phyloP scores from a whole-genome alignment of 441 rosid species.

The Eutrema salsugineum region DNA sequence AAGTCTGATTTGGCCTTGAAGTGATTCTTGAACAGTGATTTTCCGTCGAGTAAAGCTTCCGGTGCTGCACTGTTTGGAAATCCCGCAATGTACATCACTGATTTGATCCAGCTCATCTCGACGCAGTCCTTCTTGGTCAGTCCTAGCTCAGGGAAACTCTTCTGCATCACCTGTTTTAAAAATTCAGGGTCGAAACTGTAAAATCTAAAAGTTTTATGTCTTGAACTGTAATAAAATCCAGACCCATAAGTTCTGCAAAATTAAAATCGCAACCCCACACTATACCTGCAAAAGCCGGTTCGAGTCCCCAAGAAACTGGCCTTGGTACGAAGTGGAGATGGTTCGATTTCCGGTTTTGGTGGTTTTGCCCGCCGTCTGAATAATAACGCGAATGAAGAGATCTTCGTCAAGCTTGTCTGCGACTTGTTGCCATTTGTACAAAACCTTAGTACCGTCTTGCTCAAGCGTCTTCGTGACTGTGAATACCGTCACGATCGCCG shows the following conservation, averaged over 20 bases:
- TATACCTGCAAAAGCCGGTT: constrained; percentile 19
- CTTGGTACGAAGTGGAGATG: constrained; percentile 19
- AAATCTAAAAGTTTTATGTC: neutral
- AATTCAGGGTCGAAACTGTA: neutral
- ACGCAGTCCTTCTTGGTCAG: constrained; percentile 24
- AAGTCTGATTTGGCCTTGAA: constrained; percentile 45
- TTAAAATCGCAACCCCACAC: neutral
- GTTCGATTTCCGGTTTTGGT: constrained; percentile 13
- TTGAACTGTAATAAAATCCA: neutral
- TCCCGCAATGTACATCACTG: constrained; percentile 33
- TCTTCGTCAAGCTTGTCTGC: constrained; percentile 34
- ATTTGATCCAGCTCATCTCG: constrained; percentile 33
- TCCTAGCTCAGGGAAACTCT: constrained; percentile 41
- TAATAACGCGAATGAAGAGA: constrained; percentile 26
- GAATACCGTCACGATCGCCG: constrained; percentile 31
- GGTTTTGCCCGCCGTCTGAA: neutral
- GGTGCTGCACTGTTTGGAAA: constrained; percentile 29
- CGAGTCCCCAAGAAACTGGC: constrained; percentile 34
- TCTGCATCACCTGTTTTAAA: constrained; percentile 25
- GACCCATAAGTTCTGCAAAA: neutral
- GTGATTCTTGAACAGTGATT: constrained; percentile 30
- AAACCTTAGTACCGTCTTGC: constrained; percentile 27
- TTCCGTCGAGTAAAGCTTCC: constrained; percentile 33
- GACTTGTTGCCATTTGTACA: constrained; percentile 39
- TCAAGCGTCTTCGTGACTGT: constrained; percentile 33